These are phyloP conservation scores for Colletotrichum melonis DNA, from an alignment of 2,329 filamentous ascomycete species.

Conservation along the genomic window DNA sequence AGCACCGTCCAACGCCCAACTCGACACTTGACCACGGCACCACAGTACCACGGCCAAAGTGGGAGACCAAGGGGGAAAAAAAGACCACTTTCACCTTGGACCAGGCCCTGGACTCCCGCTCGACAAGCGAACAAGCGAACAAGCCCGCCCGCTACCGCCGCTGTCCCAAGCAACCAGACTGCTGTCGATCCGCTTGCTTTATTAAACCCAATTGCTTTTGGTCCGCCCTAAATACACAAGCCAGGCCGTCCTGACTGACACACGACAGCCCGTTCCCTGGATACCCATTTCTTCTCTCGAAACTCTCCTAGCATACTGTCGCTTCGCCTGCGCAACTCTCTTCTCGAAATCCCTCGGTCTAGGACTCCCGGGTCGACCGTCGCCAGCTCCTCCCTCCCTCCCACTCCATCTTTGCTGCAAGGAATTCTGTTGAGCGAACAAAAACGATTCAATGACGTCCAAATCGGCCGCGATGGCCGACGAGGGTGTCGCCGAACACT, in stretches of 20 bases:
- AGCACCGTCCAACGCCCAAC: slow-evolving; percentile 40
- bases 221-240: slow-evolving; percentile 31
- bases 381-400: slow-evolving; percentile 32
- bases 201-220: slow-evolving; percentile 33
- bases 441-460: slow-evolving; percentile 30
- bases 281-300: slow-evolving; percentile 35
- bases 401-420: slow-evolving; percentile 22
- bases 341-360: slow-evolving; percentile 30
- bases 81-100: slow-evolving; percentile 12
- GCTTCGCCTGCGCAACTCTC: slow-evolving; percentile 10
- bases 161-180: slow-evolving; percentile 36
- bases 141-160: slow-evolving; percentile 12
- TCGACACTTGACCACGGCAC: not conserved
- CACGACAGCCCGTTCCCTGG: slow-evolving; percentile 33
- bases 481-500: slow-evolving; percentile 82
- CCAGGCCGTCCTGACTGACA: slow-evolving; percentile 36
- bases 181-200: slow-evolving; percentile 26
- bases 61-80: not conserved
- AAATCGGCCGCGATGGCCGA: slow-evolving; percentile 58
- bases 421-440: slow-evolving; percentile 13
- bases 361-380: slow-evolving; percentile 27
- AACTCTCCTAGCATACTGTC: slow-evolving; percentile 26
- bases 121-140: slow-evolving; percentile 14
- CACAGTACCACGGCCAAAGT: slow-evolving; percentile 1
- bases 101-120: slow-evolving; percentile 23